Base-by-base conservation (phyloP, 768 basidiomycete genomes). In the Candolleomyces efflorescens region DNA sequence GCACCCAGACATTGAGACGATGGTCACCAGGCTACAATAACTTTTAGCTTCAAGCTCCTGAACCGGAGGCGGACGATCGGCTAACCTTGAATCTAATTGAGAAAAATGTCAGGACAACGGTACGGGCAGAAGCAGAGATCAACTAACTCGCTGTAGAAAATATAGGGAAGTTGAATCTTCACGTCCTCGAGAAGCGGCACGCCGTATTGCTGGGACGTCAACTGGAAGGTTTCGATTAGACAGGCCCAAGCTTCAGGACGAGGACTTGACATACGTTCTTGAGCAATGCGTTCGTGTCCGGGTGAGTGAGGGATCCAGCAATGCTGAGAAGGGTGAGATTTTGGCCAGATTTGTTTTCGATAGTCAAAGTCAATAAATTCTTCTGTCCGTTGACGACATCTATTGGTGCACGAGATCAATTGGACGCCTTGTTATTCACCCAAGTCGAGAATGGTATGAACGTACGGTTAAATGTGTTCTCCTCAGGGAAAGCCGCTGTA, bases 341-440 rank as follows among this genome's bases (percentile, higher is more conserved):
- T 64, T 78, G 79, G 63, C 81, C 82, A 11, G 88, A 87, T 69
- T 82, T 88, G 72, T 91, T 94, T 71, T 91, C 90, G 12, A 93
- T 77, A 24, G 77, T 70, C 50, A 94, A 70, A 23, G 72, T 71
- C 36, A 94, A 73, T 32, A 79, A 73, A 67, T 92, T 94, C 66
- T 80, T 83, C 76, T 91, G 89, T 58, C 91, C 91, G 63, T 94
- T 94, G 32, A 92, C 84, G 50, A 93, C 75, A 59, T 92, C 91
- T 93, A 65, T 60, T 32, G 11, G 11, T 32, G 32, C 32, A 32
- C 32, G 5, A 32, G 32, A 32, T 32, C 32, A 32, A 11, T 51
- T n/a, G 54, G 44, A 55, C 41, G 50, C 62, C 62, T 65, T 57
- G 57, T 37, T 7, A 59, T 53, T 61, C 22, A n/a, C n/a, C 62